Conservation (phyloP, 1,284 basidiomycete species). For the Pholiota adiposa region DNA sequence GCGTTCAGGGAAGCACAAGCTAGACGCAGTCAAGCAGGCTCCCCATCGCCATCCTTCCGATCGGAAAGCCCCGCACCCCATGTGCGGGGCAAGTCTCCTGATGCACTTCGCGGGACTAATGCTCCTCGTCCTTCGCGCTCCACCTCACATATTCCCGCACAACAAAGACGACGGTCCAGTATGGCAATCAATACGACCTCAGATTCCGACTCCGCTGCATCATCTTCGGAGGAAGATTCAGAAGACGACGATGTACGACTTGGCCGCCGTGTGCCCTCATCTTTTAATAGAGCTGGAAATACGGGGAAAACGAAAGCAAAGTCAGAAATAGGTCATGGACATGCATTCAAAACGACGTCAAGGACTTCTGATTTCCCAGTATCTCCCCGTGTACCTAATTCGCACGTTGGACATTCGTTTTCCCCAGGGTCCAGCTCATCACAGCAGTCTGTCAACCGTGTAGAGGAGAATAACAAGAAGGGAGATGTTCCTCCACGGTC, state of each 20-base stretch:
- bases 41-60: slow-evolving; percentile 58
- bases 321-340: slow-evolving; percentile 45
- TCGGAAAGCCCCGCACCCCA: slow-evolving; percentile 43
- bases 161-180: slow-evolving; percentile 27
- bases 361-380: slow-evolving; percentile 18
- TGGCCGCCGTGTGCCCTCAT: slow-evolving; percentile 11
- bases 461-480: slow-evolving; percentile 10
- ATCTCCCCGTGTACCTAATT: slow-evolving; percentile 24
- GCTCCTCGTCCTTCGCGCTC: slow-evolving; percentile 29
- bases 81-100: slow-evolving; percentile 24
- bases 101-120: slow-evolving; percentile 20
- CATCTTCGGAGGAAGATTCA: slow-evolving; percentile 34
- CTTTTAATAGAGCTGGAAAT: slow-evolving; percentile 16
- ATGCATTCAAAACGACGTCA: slow-evolving; percentile 19
- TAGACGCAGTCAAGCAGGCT: slow-evolving; percentile 61
- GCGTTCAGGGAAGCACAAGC: slow-evolving; percentile 80
- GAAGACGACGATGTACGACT: slow-evolving; percentile 40
- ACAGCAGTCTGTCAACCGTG: slow-evolving; percentile 4
- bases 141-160: slow-evolving; percentile 22
- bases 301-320: slow-evolving; percentile 34
- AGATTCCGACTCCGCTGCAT: slow-evolving; percentile 35
- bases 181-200: slow-evolving; percentile 31
- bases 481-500: slow-evolving; percentile 27
- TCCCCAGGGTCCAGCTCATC: slow-evolving; percentile 16
- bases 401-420: slow-evolving; percentile 28